phyloP scores from a whole-genome alignment of 257 asterid species.

The Solanum lignicaule region DNA sequence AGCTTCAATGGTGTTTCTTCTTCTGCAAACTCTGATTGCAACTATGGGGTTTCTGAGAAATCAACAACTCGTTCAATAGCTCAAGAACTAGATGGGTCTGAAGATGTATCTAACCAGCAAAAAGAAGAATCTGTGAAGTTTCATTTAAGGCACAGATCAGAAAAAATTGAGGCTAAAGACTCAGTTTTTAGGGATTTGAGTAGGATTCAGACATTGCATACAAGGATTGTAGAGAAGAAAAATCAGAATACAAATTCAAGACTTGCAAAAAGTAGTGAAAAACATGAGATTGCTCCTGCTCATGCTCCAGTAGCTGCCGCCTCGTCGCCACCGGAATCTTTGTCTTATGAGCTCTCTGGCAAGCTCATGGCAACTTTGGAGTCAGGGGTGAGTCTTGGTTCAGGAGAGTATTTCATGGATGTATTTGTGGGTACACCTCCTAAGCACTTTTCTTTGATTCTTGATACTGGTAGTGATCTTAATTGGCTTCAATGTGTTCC shows the following conservation, averaged over 20 bases:
- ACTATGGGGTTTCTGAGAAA: conserved; percentile 1
- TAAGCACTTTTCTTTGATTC: conserved; percentile 66
- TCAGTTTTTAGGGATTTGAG: conserved; percentile 39
- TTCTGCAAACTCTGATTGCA: conserved; percentile 27
- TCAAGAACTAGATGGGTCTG: conserved; percentile 1
- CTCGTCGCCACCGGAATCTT: conserved; percentile 19
- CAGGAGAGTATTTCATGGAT: conserved; percentile 82
- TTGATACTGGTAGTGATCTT: conserved; percentile 91
- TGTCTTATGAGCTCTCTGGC: conserved; percentile 18
- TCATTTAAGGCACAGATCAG: conserved; percentile 46
- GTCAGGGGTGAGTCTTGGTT: conserved; percentile 50
- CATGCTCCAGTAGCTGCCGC: conserved; percentile 1
- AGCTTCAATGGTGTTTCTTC: conserved; percentile 27
- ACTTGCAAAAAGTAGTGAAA: conserved; percentile 7
- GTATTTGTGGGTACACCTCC: conserved; percentile 89
- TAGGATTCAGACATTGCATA: conserved; percentile 60
- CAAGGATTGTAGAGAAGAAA: conserved; percentile 51
- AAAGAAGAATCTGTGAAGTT: conserved; percentile 44
- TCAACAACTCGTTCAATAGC: not conserved
- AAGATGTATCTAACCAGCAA: not conserved
- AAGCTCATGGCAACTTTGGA: conserved; percentile 70
- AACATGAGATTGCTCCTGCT: not conserved
- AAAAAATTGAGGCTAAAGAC: conserved; percentile 19
- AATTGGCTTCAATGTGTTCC: conserved; percentile 94
- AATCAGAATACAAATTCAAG: conserved; percentile 37